Conservation (phyloP, 1,284 basidiomycete genomes). For the Dichomitus squalens region DNA sequence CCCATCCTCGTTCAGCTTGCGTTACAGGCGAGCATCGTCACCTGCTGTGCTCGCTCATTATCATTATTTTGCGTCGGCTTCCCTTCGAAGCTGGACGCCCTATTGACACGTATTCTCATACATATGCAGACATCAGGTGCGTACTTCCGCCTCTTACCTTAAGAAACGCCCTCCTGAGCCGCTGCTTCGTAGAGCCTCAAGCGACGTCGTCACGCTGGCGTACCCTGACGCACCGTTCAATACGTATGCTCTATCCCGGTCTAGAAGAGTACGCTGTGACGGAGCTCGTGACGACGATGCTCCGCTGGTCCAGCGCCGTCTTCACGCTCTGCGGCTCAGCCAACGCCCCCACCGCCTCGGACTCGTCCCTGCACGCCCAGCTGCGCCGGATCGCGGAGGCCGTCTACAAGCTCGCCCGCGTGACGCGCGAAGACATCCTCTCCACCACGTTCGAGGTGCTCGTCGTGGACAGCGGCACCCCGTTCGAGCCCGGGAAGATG, state of each 20-base stretch:
- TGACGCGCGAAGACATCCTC: slow-evolving; percentile 70
- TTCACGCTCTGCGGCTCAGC: slow-evolving; percentile 61
- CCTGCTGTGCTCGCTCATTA: slow-evolving; percentile 65
- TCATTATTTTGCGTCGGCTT: slow-evolving; percentile 74
- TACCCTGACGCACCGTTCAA: slow-evolving; percentile 65
- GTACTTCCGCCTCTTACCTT: slow-evolving; percentile 26
- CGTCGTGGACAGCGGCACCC: slow-evolving; percentile 51
- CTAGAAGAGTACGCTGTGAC: slow-evolving; percentile 63
- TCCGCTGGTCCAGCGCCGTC: slow-evolving; percentile 69
- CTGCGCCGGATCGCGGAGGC: slow-evolving; percentile 63
- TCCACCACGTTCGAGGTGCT: slow-evolving; percentile 72
- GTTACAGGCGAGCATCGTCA: slow-evolving; percentile 66
- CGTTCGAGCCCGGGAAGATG: slow-evolving; percentile 59
- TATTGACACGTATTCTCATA: slow-evolving; percentile 64
- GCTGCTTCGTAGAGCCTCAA: slow-evolving; percentile 56
- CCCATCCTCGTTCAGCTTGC: slow-evolving; percentile 74
- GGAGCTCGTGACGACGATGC: slow-evolving; percentile 70
- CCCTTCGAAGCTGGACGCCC: slow-evolving; percentile 65
- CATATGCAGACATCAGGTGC: slow-evolving; percentile 65
- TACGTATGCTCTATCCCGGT: slow-evolving; percentile 67
- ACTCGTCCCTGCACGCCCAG: slow-evolving; percentile 52
- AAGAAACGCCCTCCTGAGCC: slow-evolving; percentile 15
- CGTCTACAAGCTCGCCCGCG: slow-evolving; percentile 58
- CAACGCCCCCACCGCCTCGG: slow-evolving; percentile 33
- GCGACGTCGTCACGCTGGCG: slow-evolving; percentile 77